phyloP scores from a whole-genome alignment of 2,329 filamentous ascomycete genomes.

The Ilyonectria mors-panacis region DNA sequence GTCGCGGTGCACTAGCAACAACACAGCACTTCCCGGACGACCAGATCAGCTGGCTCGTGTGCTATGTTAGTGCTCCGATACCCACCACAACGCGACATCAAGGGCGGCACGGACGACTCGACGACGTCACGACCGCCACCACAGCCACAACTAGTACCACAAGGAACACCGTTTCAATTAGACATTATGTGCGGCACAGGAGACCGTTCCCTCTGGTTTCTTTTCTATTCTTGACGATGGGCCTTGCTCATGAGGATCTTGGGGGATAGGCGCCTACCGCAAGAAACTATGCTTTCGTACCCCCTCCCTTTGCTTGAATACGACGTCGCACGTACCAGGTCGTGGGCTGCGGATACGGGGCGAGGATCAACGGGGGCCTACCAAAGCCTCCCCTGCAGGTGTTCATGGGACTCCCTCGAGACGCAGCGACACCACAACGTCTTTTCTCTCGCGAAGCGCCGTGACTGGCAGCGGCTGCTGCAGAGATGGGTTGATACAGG shows the following conservation, averaged over 20 bases:
- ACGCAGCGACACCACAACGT: background rate
- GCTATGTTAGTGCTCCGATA: background rate
- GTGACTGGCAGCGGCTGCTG: slow-evolving; percentile 1
- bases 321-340: slow-evolving; percentile 5
- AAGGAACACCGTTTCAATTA: background rate
- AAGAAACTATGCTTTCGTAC: background rate
- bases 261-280: background rate
- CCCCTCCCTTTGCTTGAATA: slow-evolving; percentile 5
- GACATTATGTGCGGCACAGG: background rate
- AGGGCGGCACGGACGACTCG: background rate
- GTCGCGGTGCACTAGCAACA: background rate
- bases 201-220: no score
- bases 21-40: background rate
- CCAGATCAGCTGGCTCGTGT: slow-evolving; percentile 3
- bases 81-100: background rate
- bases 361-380: slow-evolving; percentile 7
- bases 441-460: background rate
- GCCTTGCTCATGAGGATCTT: background rate
- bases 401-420: slow-evolving; percentile 13
- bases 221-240: background rate
- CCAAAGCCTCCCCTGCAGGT: background rate
- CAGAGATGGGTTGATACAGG: slow-evolving; percentile 21
- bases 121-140: slow-evolving; percentile 10
- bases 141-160: background rate
- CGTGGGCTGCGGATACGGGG: slow-evolving; percentile 2